Percentiles rank a stretch among this genome's conserved stretches.
Conservation (phyloP, 805 yeast species). For the Zygosaccharomyces gambellarensis region DNA sequence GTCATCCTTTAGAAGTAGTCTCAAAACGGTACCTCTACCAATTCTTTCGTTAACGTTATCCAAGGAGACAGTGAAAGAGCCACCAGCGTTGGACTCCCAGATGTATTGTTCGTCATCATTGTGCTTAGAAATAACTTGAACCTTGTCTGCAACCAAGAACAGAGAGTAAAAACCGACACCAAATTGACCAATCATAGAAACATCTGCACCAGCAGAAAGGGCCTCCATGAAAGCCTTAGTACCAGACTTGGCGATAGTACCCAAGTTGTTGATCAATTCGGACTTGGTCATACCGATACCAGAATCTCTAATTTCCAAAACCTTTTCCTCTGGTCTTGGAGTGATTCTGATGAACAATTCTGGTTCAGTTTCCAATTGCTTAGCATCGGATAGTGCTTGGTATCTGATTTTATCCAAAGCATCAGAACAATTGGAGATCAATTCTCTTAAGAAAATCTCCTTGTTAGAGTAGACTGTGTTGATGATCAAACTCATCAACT, state of each 20-base stretch:
- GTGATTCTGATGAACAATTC: conserved; percentile 96
- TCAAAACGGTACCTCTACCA: conserved; percentile 91
- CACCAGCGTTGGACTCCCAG: conserved; percentile 99
- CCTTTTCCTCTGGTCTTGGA: conserved; percentile 90
- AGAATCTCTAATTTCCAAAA: conserved; percentile 95
- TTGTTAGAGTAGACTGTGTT: conserved; percentile 99
- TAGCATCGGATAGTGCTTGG: conserved; percentile 89
- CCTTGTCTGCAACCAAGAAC: conserved; percentile 98
- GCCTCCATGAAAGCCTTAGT: conserved; percentile 99
- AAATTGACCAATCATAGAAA: conserved; percentile 99
- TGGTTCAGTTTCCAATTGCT: conserved; percentile 89
- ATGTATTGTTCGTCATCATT: conserved; percentile 99
- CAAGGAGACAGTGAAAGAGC: conserved; percentile 92
- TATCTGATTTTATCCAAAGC: conserved; percentile 98
- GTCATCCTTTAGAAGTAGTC: conserved; percentile 97
- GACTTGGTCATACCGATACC: conserved; percentile 99
- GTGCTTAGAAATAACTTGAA: conserved; percentile 96
- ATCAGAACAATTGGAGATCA: conserved; percentile 98
- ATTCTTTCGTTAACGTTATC: conserved; percentile 83
- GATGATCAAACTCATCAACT: conserved; percentile 99
- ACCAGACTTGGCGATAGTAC: conserved; percentile 99
- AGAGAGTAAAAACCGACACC: conserved; percentile 99
- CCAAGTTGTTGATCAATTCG: conserved; percentile 96
- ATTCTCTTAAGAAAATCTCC: conserved; percentile 98
- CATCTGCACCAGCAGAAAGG: conserved; percentile 98